phyloP scores from a whole-genome alignment of 2,329 filamentous ascomycete genomes.

The Fonsecaea nubica region DNA sequence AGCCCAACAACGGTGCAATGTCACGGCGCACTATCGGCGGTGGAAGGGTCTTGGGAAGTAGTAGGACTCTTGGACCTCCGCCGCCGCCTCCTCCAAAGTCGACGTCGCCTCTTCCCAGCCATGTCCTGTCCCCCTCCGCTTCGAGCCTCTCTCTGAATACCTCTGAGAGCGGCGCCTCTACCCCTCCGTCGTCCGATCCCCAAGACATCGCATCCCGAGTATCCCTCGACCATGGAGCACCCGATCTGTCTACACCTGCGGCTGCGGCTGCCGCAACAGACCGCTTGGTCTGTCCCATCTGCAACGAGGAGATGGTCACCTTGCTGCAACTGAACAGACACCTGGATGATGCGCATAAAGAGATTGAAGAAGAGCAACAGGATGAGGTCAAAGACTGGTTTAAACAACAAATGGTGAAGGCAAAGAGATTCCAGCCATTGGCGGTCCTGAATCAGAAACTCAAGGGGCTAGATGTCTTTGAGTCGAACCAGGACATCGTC shows the following conservation, averaged over 20 bases:
- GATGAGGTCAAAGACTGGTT: slow-evolving; percentile 98
- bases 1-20: slow-evolving; percentile 61
- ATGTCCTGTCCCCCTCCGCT: slow-evolving; percentile 65
- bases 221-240: slow-evolving; percentile 68
- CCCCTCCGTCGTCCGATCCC: slow-evolving; percentile 71
- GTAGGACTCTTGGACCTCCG: slow-evolving; percentile 77
- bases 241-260: slow-evolving; percentile 56
- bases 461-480: slow-evolving; percentile 89
- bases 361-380: slow-evolving; percentile 84
- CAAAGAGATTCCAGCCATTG: slow-evolving; percentile 89
- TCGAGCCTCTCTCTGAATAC: slow-evolving; percentile 76
- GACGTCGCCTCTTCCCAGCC: slow-evolving; percentile 50
- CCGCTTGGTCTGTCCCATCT: slow-evolving; percentile 92
- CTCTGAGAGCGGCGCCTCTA: slow-evolving; percentile 64
- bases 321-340: slow-evolving; percentile 89
- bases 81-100: slow-evolving; percentile 49
- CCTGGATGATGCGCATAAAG: slow-evolving; percentile 87
- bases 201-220: slow-evolving; percentile 85
- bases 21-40: slow-evolving; percentile 86
- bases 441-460: slow-evolving; percentile 92
- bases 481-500: slow-evolving; percentile 77
- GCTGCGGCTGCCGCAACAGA: slow-evolving; percentile 65
- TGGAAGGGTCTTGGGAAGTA: slow-evolving; percentile 87
- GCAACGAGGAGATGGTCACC: slow-evolving; percentile 98
- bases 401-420: slow-evolving; percentile 90